Percentiles rank a stretch among this genome's conserved stretches.
These are phyloP conservation scores for Termitomyces sp. DNA, from an alignment of 1,284 basidiomycete genomes.

Conservation along the genomic window DNA sequence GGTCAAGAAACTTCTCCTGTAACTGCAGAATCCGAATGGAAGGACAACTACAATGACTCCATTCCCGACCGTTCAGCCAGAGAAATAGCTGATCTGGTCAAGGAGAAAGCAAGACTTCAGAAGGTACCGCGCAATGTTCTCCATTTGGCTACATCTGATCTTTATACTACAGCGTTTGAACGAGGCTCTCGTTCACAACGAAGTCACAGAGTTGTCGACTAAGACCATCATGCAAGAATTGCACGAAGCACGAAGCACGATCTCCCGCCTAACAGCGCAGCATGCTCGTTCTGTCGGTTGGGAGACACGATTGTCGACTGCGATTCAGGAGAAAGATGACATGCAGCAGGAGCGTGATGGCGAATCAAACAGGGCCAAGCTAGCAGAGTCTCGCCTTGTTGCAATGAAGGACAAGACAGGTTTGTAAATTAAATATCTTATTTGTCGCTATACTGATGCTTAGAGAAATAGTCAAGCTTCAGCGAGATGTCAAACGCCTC, in stretches of 20 bases:
- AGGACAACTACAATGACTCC: slow-evolving; percentile 13
- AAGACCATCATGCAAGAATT: slow-evolving; percentile 73
- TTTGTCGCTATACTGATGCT: slow-evolving; percentile 1
- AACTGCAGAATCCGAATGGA: slow-evolving; percentile 5
- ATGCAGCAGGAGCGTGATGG: slow-evolving; percentile 77
- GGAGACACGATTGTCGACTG: slow-evolving; percentile 60
- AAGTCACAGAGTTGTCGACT: slow-evolving; percentile 77
- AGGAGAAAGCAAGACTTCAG: slow-evolving; percentile 61
- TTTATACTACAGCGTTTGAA: slow-evolving; percentile 56
- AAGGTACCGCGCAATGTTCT: slow-evolving; percentile 42
- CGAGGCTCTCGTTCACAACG: slow-evolving; percentile 77
- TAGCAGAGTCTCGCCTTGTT: slow-evolving; percentile 64
- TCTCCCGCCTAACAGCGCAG: slow-evolving; percentile 66
- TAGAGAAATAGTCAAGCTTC: slow-evolving; percentile 60
- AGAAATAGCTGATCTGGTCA: slow-evolving; percentile 41
- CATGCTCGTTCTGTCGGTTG: slow-evolving; percentile 66
- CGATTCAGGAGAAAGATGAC: slow-evolving; percentile 76
- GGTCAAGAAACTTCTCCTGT: slow-evolving; percentile 5
- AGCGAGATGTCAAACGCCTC: slow-evolving; percentile 60
- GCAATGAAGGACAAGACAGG: slow-evolving; percentile 61
- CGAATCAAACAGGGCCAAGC: slow-evolving; percentile 64
- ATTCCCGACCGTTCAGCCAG: slow-evolving; percentile 21
- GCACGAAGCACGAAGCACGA: slow-evolving; percentile 66
- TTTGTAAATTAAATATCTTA: slow-evolving; percentile 29
- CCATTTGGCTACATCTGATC: background rate